phyloP scores from a whole-genome alignment of 75 land plant species.

The Picea glauca region DNA sequence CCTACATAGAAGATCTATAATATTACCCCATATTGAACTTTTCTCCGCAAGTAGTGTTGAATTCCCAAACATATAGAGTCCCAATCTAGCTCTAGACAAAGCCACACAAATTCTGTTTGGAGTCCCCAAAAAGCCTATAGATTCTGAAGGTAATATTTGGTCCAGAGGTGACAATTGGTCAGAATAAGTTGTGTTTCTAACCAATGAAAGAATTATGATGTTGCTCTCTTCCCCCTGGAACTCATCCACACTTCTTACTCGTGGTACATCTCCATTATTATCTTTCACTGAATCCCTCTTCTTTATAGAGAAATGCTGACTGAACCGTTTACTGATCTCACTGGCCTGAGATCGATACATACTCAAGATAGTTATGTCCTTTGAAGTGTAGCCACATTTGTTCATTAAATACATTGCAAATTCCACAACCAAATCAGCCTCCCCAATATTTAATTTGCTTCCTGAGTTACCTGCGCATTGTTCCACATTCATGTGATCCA shows the following conservation, averaged over 20 bases:
- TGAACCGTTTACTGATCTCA: conserved; percentile 12
- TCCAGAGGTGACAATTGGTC: conserved; percentile 2
- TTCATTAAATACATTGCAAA: conserved; percentile 21
- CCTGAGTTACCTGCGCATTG: conserved; percentile 8
- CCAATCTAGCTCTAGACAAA: conserved; percentile 28
- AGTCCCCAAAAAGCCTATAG: conserved; percentile 27
- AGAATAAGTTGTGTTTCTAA: conserved; percentile 9
- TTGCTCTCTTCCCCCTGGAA: conserved; percentile 37
- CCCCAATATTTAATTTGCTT: conserved; percentile 21
- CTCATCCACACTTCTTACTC: conserved; percentile 26
- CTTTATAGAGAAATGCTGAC: conserved; percentile 1
- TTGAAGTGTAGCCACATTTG: conserved; percentile 12
- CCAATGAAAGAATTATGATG: conserved; percentile 40
- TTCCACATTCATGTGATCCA: conserved; percentile 20
- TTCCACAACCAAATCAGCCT: conserved; percentile 21
- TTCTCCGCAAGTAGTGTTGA: conserved; percentile 18
- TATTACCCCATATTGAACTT: conserved; percentile 22
- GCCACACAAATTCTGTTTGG: conserved; percentile 28
- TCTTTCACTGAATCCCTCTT: background rate
- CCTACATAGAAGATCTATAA: conserved; percentile 7
- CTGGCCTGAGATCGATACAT: conserved; percentile 24
- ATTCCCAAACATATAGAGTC: conserved; percentile 33
- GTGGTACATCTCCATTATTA: conserved; percentile 1
- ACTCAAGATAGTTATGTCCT: conserved; percentile 21
- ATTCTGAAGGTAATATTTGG: conserved; percentile 4